A percentile compares a stretch with the other conserved stretches of the same genome.
Conservation (phyloP, 1,139 yeast genomes). For the Ogataea hybrid region DNA sequence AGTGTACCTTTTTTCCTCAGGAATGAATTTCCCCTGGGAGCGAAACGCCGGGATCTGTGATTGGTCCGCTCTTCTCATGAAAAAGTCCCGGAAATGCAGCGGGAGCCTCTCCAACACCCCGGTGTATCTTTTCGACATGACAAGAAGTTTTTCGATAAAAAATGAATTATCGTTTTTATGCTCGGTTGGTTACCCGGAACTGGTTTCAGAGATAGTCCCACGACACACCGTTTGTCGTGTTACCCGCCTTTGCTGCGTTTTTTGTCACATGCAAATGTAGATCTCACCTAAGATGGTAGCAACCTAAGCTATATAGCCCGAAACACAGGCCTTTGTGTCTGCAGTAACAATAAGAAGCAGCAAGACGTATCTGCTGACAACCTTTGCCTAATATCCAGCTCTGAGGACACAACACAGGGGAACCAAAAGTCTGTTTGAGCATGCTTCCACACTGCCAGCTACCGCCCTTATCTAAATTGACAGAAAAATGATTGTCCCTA, state of each 20-base stretch:
- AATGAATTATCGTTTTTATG: background rate
- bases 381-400: background rate
- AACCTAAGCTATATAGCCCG: background rate
- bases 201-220: background rate
- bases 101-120: slow-evolving; percentile 10
- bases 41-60: slow-evolving; percentile 32
- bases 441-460: slow-evolving; percentile 1
- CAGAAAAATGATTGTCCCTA: slow-evolving; percentile 4
- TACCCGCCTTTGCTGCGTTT: background rate
- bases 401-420: background rate
- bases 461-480: slow-evolving; percentile 9
- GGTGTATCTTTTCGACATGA: slow-evolving; percentile 7
- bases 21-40: slow-evolving; percentile 30
- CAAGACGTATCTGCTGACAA: background rate
- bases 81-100: slow-evolving; percentile 2
- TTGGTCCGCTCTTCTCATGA: slow-evolving; percentile 11
- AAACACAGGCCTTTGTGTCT: background rate
- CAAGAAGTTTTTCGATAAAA: background rate
- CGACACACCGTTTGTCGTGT: background rate
- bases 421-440: background rate
- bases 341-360: background rate
- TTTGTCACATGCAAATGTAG: background rate
- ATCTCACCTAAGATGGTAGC: background rate
- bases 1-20: slow-evolving; percentile 38
- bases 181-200: slow-evolving; percentile 1